Evolutionary conservation across 352 stramenopile species (phyloP), one percentile per base, ranked within the genome.

Genomic region (Elongisporangium anandrum): DNA sequence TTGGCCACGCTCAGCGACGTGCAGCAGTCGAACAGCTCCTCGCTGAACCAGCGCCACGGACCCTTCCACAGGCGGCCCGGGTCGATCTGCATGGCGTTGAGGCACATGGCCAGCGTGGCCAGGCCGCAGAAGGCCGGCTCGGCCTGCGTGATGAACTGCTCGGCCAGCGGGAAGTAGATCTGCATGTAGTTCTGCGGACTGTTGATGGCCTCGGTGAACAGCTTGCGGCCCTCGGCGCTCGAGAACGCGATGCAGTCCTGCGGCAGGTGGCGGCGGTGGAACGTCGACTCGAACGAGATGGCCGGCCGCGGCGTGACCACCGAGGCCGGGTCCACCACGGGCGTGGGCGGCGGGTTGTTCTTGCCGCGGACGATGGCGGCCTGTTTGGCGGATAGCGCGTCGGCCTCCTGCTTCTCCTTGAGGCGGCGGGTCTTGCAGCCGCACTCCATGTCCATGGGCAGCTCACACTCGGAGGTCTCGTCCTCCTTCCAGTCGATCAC

Each of bases 141-240:
- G 19, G 92, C 85, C 60, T 98, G 92, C 1, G 88, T 94, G 20
- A 71, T 91, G 61, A 96, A 97, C 67, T 96, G 81, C 63, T 97
- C 88, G 0, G 86, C 87, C 57, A 98, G 69, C 6, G 84, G 77
- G 63, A 98, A 98, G 80, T 98, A 99, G 50, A 89, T 92, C 52
- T 90, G 77, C 84, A 93, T 93, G 70, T 82, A 91, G 61, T 89
- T 87, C 26, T 56, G 58, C 29, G 48, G 38, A 26, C 59, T 65
- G 51, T 65, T 80, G 22, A 83, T 61, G 55, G 87, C 77, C 38
- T 98, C 76, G 9, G 79, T 69, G 65, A 98, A 95, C n/a, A 96
- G 69, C 61, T 69, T 65, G 22, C 81, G 75, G 4, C 95, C 96
- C 63, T 94, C 75, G 2, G 65, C 41, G 19, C 85, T 97, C 17